Evolutionary conservation across 352 stramenopile species (phyloP).

Genomic region (Lagenidium sp.): DNA sequence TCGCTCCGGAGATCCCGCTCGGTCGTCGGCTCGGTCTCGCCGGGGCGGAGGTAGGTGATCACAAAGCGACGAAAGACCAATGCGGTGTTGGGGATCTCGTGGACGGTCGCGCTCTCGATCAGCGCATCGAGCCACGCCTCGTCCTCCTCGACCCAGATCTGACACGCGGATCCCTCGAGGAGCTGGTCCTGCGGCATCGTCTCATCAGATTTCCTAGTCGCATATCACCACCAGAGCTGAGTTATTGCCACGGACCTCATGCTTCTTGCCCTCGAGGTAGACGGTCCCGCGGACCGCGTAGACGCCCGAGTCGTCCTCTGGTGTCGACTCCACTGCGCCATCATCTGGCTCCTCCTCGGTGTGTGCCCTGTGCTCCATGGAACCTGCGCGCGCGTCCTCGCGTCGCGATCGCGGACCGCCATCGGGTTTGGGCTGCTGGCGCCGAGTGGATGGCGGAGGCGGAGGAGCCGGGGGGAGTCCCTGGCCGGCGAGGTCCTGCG

Average conservation of each 20-base stretch:
- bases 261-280: constrained; percentile 73
- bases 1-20: constrained; percentile 46
- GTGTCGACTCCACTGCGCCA: constrained; percentile 17
- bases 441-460: constrained; percentile 6
- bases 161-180: constrained; percentile 52
- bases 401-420: neutral
- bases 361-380: neutral
- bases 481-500: constrained; percentile 33
- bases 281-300: constrained; percentile 60
- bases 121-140: constrained; percentile 73
- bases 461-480: constrained; percentile 27
- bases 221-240: no score
- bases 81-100: constrained; percentile 59
- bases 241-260: constrained; percentile 27
- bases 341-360: constrained; percentile 8
- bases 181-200: constrained; percentile 26
- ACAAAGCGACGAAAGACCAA: constrained; percentile 48
- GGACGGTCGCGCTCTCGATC: constrained; percentile 48
- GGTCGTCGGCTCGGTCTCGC: constrained; percentile 22
- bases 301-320: constrained; percentile 60
- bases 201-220: no score
- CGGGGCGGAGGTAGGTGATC: constrained; percentile 54
- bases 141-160: constrained; percentile 71
- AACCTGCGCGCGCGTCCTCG: neutral
- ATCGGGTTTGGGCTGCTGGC: constrained; percentile 1